Base-by-base conservation (phyloP, 257 asterid genomes). In the Salvia splendens region DNA sequence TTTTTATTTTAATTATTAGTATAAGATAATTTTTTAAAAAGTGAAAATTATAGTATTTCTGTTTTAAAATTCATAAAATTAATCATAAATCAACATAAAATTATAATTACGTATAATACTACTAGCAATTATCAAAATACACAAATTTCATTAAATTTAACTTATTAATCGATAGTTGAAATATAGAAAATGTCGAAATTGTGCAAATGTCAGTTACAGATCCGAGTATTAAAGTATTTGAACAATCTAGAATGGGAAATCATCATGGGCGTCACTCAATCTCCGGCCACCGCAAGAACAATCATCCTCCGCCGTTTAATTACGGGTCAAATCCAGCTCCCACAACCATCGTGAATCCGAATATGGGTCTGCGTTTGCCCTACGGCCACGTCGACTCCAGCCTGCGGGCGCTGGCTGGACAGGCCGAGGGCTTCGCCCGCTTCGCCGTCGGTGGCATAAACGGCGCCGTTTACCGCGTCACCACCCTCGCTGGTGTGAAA, bases 351-450 rank as follows among this genome's bases (percentile, higher is more conserved):
- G 60, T 15, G 15, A 49, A 75, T 64, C 4, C 76, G 38, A 62
- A 47, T 43, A 77, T 75, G 85, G 85, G 80, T n/a, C 49, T 78
- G 73, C 58, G 67, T 68, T 75, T 92, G 65, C 96, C 96, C 3
- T 92, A 92, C 72, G 65, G 77, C 16, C 92, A 83, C 65, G 93
- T 84, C 14, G 96, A 92, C 70, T 80, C 75, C 68, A 77, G 77
- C 82, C 75, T 92, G 68, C 81, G 89, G 67, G 84, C 89, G 12
- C 30, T 92, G 65, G 91, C 96, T 48, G 91, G 81, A 68, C 87
- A 81, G 64, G 96, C 98, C 17, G 96, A 92, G 89, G 98, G 96
- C 12, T 92, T 89, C 82, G 98, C 96, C 58, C 83, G 95, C 12
- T 78, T 71, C 61, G 70, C 98, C 24, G 49, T 84, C 68, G 98